phyloP scores from a whole-genome alignment of 2,329 filamentous ascomycete species.

The Phoma sp. region DNA sequence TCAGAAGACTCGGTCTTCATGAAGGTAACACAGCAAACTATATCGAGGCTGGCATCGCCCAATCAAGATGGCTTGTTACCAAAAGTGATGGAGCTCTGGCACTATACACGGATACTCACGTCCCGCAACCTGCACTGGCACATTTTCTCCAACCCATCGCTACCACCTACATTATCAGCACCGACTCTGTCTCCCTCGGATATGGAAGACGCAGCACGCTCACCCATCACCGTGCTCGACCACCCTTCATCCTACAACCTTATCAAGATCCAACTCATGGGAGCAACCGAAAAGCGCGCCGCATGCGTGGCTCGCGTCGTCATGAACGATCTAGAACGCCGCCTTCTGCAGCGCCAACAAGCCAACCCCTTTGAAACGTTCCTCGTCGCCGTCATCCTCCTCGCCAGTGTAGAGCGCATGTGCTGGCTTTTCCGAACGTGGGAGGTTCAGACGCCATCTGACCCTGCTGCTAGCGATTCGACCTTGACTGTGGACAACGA shows the following conservation, averaged over 20 bases:
- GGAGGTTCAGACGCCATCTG: conserved; percentile 42
- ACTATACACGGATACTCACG: conserved; percentile 62
- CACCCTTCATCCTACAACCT: conserved; percentile 56
- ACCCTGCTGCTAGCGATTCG: background rate
- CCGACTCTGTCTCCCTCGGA: conserved; percentile 41
- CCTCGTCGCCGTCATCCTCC: conserved; percentile 63
- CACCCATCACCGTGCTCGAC: conserved; percentile 34
- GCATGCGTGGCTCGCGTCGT: conserved; percentile 59
- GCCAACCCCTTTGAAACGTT: conserved; percentile 65
- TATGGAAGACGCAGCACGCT: conserved; percentile 36
- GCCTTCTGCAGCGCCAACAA: conserved; percentile 64
- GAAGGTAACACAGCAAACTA: conserved; percentile 54
- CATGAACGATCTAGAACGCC: conserved; percentile 66
- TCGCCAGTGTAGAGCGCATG: conserved; percentile 66
- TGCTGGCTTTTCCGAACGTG: conserved; percentile 64
- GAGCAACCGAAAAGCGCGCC: conserved; percentile 62
- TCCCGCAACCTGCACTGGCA: conserved; percentile 57
- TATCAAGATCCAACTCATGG: conserved; percentile 61
- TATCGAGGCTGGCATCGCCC: conserved; percentile 38
- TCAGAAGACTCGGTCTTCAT: conserved; percentile 60
- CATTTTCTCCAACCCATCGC: conserved; percentile 55
- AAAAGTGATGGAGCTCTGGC: conserved; percentile 63
- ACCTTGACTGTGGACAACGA: conserved; percentile 15
- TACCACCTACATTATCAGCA: conserved; percentile 42
- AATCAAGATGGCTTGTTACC: conserved; percentile 55